These are phyloP conservation scores for Acanthamoeba healyi DNA, from an alignment of 208 protist genomes.

Conservation along the genomic window DNA sequence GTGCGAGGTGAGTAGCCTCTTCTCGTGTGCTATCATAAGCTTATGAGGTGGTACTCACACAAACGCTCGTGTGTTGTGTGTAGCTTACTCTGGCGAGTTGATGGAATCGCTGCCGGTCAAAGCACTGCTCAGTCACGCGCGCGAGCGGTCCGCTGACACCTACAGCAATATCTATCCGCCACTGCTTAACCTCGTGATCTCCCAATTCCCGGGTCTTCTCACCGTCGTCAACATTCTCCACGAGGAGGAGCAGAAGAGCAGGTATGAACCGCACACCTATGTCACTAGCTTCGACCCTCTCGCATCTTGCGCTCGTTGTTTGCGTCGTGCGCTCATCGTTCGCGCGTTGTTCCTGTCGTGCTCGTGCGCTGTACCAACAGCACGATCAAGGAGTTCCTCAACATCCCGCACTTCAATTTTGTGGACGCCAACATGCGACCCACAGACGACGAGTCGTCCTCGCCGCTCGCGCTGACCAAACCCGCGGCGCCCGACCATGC, in stretches of 20 bases:
- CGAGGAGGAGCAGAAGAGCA: slow-evolving; percentile 10
- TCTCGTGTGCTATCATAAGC: neutral
- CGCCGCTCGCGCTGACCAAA: neutral
- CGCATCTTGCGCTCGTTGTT: too few relatives aligned
- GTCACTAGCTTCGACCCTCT: too few relatives aligned
- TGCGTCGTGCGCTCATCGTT: too few relatives aligned
- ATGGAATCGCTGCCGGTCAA: slow-evolving; percentile 53
- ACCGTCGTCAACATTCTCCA: slow-evolving; percentile 45
- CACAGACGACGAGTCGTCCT: neutral
- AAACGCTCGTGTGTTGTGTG: too few relatives aligned
- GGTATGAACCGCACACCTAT: neutral
- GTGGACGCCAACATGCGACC: slow-evolving; percentile 31
- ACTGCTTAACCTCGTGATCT: slow-evolving; percentile 10
- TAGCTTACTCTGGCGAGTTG: slow-evolving; percentile 35
- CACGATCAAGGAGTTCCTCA: slow-evolving; percentile 43
- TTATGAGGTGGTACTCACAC: too few relatives aligned
- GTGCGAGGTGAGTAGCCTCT: neutral
- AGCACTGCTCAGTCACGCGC: neutral
- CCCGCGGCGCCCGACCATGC: neutral
- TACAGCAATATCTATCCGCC: slow-evolving; percentile 63
- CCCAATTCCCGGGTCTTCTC: slow-evolving; percentile 18
- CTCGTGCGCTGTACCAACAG: neutral
- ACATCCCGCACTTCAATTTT: neutral
- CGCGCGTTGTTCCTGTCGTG: too few relatives aligned
- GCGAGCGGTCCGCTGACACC: neutral